Evolutionary conservation across 1,284 basidiomycete species (phyloP), one percentile per base, ranked within the genome.

Genomic region (Thecaphora frezii): DNA sequence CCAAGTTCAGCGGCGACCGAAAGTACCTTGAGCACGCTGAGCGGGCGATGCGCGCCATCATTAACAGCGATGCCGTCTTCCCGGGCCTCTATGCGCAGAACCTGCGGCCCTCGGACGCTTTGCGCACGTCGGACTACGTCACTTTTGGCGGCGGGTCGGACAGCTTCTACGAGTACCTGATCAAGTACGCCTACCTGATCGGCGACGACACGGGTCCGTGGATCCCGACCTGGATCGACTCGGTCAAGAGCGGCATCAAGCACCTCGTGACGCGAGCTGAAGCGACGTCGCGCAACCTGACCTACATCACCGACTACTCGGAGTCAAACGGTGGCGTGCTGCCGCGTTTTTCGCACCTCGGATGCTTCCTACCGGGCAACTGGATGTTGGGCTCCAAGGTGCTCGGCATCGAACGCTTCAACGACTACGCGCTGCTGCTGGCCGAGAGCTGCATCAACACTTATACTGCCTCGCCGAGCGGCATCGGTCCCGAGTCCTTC

Each of bases 81-180:
- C 71, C 73, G 10, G 68, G 69, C 0, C 46, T 74, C 26, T 58
- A 47, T 23, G 38, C 51, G 5, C 68, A 68, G 42, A 55, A 69
- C 25, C 54, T 64, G 30, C 24, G 55, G 26, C 54, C 58, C 24
- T 21, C 2, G 1, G 64, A 55, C 25, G 50, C 23, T 1, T 5
- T 40, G 47, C 45, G 66, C 1, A 30, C 25, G 21, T 54, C 63
- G 24, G 63, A 66, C 45, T 75, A 69, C 37, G 64, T 73, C 16
- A 71, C 71, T 3, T 74, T 66, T 64, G 72, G 71, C n/a, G 73
- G 73, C 7, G 74, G 73, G 21, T 60, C 60, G 28, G 74, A 74
- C 50, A 58, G 51, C 16, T 76, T 67, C 51, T 76, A 69, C 46
- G 74, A 74, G 54, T 75, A 75, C 41, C 55, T 74, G 18, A 48